These are phyloP conservation scores for Filosporella fistucella DNA, from an alignment of 495 filamentous ascomycete genomes.

Conservation along the genomic window DNA sequence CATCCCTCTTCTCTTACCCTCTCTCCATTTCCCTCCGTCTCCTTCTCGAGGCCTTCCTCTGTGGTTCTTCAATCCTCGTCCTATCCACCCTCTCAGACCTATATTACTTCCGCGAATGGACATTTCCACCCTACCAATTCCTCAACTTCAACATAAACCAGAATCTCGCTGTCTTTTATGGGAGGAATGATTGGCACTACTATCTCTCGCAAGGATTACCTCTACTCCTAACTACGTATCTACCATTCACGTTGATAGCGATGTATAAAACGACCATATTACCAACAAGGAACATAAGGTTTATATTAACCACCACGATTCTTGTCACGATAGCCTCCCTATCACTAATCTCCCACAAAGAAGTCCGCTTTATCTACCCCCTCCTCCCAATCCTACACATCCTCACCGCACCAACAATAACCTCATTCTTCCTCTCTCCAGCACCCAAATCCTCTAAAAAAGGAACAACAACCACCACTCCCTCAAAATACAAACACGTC, in stretches of 20 bases:
- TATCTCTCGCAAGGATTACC: slow-evolving; percentile 88
- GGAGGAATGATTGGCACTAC: slow-evolving; percentile 87
- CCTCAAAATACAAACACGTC: slow-evolving; percentile 45
- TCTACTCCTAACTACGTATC: slow-evolving; percentile 75
- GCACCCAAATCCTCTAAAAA: slow-evolving; percentile 17
- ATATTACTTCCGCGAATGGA: slow-evolving; percentile 81
- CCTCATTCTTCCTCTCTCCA: slow-evolving; percentile 53
- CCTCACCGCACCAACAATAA: slow-evolving; percentile 63
- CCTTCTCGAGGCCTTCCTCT: slow-evolving; percentile 56
- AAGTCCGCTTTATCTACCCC: slow-evolving; percentile 96
- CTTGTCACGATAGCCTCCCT: slow-evolving; percentile 58
- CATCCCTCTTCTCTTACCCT: slow-evolving; percentile 25
- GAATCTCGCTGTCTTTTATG: slow-evolving; percentile 86
- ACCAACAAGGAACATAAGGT: slow-evolving; percentile 28
- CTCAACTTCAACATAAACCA: slow-evolving; percentile 89
- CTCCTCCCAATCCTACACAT: slow-evolving; percentile 82
- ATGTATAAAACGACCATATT: slow-evolving; percentile 46
- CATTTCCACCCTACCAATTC: slow-evolving; percentile 85
- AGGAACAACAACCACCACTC: slow-evolving; percentile 24
- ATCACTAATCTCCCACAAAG: slow-evolving; percentile 87
- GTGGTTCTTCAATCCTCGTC: slow-evolving; percentile 58
- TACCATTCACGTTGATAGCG: slow-evolving; percentile 69
- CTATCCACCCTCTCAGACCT: slow-evolving; percentile 68
- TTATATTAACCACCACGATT: slow-evolving; percentile 57
- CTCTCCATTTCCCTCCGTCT: slow-evolving; percentile 45